These are phyloP conservation scores for Kickxella alabastrina DNA, from an alignment of 192 early-diverging fungal genomes.

Conservation along the genomic window DNA sequence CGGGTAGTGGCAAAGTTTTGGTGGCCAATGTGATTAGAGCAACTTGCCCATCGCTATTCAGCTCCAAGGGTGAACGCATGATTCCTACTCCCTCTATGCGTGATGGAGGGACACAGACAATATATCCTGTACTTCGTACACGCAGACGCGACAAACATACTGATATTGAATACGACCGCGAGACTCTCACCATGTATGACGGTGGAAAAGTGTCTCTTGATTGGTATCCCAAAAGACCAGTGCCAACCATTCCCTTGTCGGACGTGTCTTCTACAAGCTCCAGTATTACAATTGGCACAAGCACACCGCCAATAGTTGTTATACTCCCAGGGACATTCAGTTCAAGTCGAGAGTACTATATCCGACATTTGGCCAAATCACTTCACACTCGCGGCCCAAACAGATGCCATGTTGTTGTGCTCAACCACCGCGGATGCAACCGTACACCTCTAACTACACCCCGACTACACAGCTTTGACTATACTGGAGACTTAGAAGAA, in stretches of 20 bases:
- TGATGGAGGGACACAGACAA: constrained; percentile 6
- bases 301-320: constrained; percentile 4
- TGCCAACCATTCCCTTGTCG: not conserved
- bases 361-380: constrained; percentile 8
- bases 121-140: not conserved
- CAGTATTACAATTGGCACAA: not conserved
- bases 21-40: not conserved
- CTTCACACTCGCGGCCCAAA: not conserved
- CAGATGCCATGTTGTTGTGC: constrained; percentile 1
- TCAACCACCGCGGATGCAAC: constrained; percentile 13
- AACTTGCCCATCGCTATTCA: not conserved
- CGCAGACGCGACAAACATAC: constrained; percentile 5
- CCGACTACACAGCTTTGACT: not conserved
- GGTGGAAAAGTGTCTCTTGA: constrained; percentile 8
- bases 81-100: constrained; percentile 13
- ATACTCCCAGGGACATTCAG: constrained; percentile 4
- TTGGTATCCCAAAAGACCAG: constrained; percentile 15
- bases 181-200: constrained; percentile 4
- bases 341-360: constrained; percentile 14
- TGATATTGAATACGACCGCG: constrained; percentile 8
- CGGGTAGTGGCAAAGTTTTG: not conserved
- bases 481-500: constrained; percentile 8
- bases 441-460: constrained; percentile 1
- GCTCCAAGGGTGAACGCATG: not conserved
- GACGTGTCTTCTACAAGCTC: not conserved